Percentiles rank a stretch among this genome's conserved stretches.
phyloP scores from a whole-genome alignment of 306 rosid species.

The Astragalus glycyphyllos region DNA sequence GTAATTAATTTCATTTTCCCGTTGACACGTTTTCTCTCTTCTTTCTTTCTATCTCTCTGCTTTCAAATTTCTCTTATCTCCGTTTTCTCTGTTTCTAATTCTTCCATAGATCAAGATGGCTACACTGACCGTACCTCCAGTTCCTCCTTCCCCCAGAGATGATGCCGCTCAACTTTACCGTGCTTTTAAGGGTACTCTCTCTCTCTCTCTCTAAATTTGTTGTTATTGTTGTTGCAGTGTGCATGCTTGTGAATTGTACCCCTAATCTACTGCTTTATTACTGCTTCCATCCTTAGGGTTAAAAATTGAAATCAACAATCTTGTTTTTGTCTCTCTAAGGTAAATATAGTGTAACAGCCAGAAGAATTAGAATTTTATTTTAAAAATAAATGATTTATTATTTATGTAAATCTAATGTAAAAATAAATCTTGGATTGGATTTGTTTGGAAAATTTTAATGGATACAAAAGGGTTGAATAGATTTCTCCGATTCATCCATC shows the following conservation, averaged over 20 bases:
- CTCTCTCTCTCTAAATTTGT: not conserved
- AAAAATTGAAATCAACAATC: no score
- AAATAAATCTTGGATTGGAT: no score
- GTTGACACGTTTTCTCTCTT: no score
- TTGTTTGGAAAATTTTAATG: no score
- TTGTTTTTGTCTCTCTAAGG: not conserved
- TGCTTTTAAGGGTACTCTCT: slow-evolving; percentile 74
- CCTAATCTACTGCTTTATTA: not conserved
- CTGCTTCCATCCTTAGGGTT: no score
- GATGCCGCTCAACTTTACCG: slow-evolving; percentile 75
- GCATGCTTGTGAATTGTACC: not conserved
- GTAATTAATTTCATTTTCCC: no score
- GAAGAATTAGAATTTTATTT: no score
- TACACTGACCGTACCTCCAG: slow-evolving; percentile 62
- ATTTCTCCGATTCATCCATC: no score
- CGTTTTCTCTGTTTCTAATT: not conserved
- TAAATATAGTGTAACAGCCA: no score
- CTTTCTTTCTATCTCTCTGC: not conserved
- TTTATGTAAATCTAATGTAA: no score
- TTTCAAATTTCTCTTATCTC: not conserved
- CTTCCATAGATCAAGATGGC: slow-evolving; percentile 22
- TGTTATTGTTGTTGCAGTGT: not conserved
- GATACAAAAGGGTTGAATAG: no score
- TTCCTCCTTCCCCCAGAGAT: slow-evolving; percentile 70
- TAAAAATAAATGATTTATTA: no score